phyloP scores from a whole-genome alignment of 768 basidiomycete species.

The Suillus occidentalis region DNA sequence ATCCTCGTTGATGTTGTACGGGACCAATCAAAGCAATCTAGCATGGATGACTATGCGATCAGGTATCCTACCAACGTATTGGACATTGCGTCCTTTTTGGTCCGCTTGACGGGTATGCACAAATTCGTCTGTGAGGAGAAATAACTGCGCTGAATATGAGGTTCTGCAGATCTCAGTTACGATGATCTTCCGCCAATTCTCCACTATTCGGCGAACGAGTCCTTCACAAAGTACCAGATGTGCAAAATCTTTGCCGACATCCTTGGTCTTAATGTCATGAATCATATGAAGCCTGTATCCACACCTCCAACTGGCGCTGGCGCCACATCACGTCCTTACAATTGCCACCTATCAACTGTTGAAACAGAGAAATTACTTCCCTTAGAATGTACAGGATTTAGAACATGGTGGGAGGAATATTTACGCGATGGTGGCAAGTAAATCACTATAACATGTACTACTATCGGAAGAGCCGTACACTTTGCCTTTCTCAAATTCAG shows the following conservation, averaged over 20 bases:
- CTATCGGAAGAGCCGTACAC: neutral
- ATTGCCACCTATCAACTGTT: conserved; percentile 75
- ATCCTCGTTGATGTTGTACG: conserved; percentile 82
- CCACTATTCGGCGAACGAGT: conserved; percentile 82
- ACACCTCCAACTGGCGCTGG: conserved; percentile 62
- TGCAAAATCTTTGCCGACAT: conserved; percentile 75
- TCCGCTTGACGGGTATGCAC: conserved; percentile 65
- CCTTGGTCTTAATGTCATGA: conserved; percentile 60
- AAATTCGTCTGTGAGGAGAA: neutral
- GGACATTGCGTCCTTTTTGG: conserved; percentile 85
- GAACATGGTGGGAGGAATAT: conserved; percentile 78
- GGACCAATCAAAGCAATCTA: conserved; percentile 85
- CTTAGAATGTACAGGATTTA: conserved; percentile 67
- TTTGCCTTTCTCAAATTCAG: neutral
- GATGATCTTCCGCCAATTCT: conserved; percentile 64
- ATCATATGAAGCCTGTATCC: conserved; percentile 73
- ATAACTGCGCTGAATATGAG: neutral
- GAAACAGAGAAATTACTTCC: conserved; percentile 70
- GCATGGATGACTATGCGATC: conserved; percentile 95
- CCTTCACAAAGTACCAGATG: conserved; percentile 93
- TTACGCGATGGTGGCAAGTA: conserved; percentile 30
- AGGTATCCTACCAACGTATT: conserved; percentile 90
- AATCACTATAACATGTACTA: neutral
- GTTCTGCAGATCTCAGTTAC: conserved; percentile 31
- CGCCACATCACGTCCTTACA: conserved; percentile 73